Evolutionary conservation across 371 early-diverging fungal genomes (phyloP), one percentile per base, ranked within the genome.

Genomic region (Mortierella sp.): DNA sequence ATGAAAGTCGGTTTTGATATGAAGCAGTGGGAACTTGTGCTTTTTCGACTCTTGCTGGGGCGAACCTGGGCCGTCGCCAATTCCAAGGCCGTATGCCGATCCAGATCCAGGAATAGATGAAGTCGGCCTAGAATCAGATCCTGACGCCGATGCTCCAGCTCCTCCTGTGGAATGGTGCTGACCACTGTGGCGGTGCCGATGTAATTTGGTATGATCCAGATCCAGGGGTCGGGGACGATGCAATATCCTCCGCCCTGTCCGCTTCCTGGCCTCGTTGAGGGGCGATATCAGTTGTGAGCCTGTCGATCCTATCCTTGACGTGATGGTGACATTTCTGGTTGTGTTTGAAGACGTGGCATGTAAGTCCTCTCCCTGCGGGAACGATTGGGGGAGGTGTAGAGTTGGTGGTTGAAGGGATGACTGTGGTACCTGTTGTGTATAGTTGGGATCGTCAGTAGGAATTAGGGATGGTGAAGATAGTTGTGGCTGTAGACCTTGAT

Each of bases 151-250:
- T 9, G 45, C 64, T 16, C 50, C 29, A 4, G 64, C 14, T 44
- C 40, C 16, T 47, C 67, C 47, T 34, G 47, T 37, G 58, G 55
- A 68, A 22, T 55, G 63, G 31, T 71, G 70, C 14, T 66, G 53
- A 16, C 50, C 50, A 19, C 52, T 66, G 34, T 69, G 48, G 22
- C 66, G 29, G 34, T 69, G 48, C 24, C 66, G 29, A 37, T 73
- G 65, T 10, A 73, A 65, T 7, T 39, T 72, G 19, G 70, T 58
- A 41, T 68, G 68, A 26, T 84, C 73, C 61, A 84, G 67, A 41
- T 84, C 76, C 55, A 84, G 44, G 8, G 85, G 85, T 48, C 63
- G 40, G 2, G 85, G 85, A 53, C 84, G 75, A 39, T 76, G 79
- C 4, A 71, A 47, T 0, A 84, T 64, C 31, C 79, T 61, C 29